Evolutionary conservation across 2,329 filamentous ascomycete species (phyloP), one percentile per base, ranked within the genome.

Genomic region (Alternaria longipes): DNA sequence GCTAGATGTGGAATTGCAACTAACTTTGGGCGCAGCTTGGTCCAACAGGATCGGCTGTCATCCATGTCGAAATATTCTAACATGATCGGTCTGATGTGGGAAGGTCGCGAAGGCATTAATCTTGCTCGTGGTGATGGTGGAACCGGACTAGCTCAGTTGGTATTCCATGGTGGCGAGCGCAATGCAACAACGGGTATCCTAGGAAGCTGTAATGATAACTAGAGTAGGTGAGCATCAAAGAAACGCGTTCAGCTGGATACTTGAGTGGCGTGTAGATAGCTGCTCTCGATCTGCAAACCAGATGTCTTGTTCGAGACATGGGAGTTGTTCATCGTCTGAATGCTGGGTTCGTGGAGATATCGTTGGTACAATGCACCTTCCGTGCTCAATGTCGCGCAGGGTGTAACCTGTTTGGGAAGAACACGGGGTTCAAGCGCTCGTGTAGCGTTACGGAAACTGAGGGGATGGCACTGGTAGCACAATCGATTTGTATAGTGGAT

Each of bases 391-490:
- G 46, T 41, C 24, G 46, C 46, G 34, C 58, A 47, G 47, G 32
- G 52, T 36, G 54, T n/a, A n/a, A n/a, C n/a, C 28, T 5, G 24
- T 38, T 55, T 36, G 44, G 56, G n/a, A 36, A 8, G 44, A 44
- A 47, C n/a, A 38, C 44, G 12, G 22, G 30, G 36, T 24, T 36
- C 44, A 44, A 30, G 9, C 45, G 51, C 34, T 30, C 26, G 51
- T 59, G 24, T 42, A 38, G 53, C 36, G 22, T 24, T 47, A 32
- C 41, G 14, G 7, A 16, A 40, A 42, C 42, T 24, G 14, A 12
- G 22, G 24, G 26, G 14, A n/a, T 47, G 24, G 50, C 20, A 41
- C 34, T 9, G 41, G 32, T 32, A 16, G 16, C 26, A 47, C 46
- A 38, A 38, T 36, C 32, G 36, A 16, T 18, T 22, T 26, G 32